Conservation (phyloP, 352 stramenopile species). For the Globisporangium carolinianum region DNA sequence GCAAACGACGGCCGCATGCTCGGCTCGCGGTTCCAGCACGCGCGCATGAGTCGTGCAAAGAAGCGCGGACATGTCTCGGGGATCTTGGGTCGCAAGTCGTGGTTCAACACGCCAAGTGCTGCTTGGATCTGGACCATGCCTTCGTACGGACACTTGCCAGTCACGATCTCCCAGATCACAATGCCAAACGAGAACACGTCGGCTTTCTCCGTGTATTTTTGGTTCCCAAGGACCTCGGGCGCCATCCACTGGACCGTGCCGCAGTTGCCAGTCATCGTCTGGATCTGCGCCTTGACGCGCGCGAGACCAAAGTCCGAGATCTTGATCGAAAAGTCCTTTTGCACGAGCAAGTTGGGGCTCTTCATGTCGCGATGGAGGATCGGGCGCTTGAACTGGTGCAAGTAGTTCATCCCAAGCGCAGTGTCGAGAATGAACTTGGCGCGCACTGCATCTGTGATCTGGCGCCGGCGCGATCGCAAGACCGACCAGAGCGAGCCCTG, state of each 20-base stretch:
- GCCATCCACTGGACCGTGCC: constrained; percentile 87
- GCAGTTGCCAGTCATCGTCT: constrained; percentile 90
- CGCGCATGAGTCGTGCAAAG: constrained; percentile 67
- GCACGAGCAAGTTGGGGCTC: constrained; percentile 85
- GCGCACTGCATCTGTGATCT: constrained; percentile 37
- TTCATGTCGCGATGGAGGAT: constrained; percentile 90
- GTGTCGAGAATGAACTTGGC: constrained; percentile 63
- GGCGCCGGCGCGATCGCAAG: constrained; percentile 49
- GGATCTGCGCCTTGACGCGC: constrained; percentile 88
- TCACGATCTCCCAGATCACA: constrained; percentile 93
- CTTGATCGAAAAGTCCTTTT: constrained; percentile 82
- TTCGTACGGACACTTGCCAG: constrained; percentile 84
- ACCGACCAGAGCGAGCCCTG: constrained; percentile 92
- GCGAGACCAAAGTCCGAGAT: constrained; percentile 89
- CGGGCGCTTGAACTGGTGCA: constrained; percentile 78
- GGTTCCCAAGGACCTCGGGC: constrained; percentile 82
- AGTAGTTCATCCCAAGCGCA: constrained; percentile 83
- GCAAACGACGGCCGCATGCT: constrained; percentile 65
- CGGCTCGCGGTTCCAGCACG: constrained; percentile 73
- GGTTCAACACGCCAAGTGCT: constrained; percentile 74
- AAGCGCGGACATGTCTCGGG: constrained; percentile 55
- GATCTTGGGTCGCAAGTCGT: constrained; percentile 62
- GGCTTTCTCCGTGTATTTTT: constrained; percentile 91
- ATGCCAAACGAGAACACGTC: constrained; percentile 93
- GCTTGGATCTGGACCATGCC: constrained; percentile 87